Evolutionary conservation across 1,284 basidiomycete species (phyloP).

Genomic region (Ustilago loliicola): DNA sequence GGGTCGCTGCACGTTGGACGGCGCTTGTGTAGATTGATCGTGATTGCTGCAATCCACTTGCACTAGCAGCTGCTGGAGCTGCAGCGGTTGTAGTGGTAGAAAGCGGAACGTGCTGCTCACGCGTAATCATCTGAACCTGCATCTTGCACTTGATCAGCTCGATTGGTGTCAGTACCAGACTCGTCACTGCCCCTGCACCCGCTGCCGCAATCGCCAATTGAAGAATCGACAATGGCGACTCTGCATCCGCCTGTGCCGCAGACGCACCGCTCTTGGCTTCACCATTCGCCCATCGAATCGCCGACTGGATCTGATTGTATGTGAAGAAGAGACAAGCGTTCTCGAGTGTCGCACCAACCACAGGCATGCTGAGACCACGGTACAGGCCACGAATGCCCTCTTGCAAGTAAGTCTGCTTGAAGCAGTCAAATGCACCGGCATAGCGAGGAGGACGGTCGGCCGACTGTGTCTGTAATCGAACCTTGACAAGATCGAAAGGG

Average conservation of each 20-base stretch:
- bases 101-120: conserved; percentile 68
- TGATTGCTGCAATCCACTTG: conserved; percentile 20
- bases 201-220: conserved; percentile 83
- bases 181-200: conserved; percentile 84
- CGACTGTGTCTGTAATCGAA: conserved; percentile 67
- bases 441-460: conserved; percentile 56
- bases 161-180: conserved; percentile 88
- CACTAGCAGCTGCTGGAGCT: conserved; percentile 11
- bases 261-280: conserved; percentile 36
- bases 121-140: conserved; percentile 88
- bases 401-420: conserved; percentile 57
- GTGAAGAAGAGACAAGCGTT: conserved; percentile 89
- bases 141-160: conserved; percentile 94
- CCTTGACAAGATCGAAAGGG: conserved; percentile 69
- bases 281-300: conserved; percentile 72
- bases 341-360: conserved; percentile 90
- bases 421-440: conserved; percentile 64
- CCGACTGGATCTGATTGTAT: conserved; percentile 84
- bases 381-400: conserved; percentile 67
- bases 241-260: conserved; percentile 69
- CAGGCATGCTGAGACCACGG: conserved; percentile 83
- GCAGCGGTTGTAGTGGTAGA: conserved; percentile 32
- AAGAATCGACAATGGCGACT: conserved; percentile 72
- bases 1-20: conserved; percentile 14
- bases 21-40: conserved; percentile 36